Percentiles rank a stretch among this genome's conserved stretches.
Evolutionary conservation across 768 basidiomycete genomes (phyloP).

Genomic region (Rhodotorula babjevae): DNA sequence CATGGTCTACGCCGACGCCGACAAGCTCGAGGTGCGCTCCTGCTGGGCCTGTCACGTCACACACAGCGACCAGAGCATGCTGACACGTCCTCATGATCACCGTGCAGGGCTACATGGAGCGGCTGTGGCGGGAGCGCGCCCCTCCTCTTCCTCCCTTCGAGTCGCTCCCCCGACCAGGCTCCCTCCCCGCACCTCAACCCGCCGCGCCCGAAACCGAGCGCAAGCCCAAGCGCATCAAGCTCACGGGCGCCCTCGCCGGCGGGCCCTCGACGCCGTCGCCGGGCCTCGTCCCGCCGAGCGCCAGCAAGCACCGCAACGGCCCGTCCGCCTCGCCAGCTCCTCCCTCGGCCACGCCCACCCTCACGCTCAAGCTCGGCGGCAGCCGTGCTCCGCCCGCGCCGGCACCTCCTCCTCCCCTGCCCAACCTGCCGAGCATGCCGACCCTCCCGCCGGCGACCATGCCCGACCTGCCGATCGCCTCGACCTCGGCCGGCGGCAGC

Average conservation of each 20-base stretch:
- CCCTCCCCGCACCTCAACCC: background rate
- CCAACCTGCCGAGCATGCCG: background rate
- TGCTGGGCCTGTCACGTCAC: too few relatives aligned
- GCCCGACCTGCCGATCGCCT: background rate
- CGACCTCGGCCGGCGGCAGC: background rate
- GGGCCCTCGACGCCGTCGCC: background rate
- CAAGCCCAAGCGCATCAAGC: slow-evolving; percentile 33
- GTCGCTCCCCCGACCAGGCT: slow-evolving; percentile 26
- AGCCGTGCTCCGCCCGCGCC: background rate
- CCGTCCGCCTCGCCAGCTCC: background rate
- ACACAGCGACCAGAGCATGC: too few relatives aligned
- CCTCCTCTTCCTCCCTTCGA: slow-evolving; percentile 34
- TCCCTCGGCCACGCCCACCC: background rate
- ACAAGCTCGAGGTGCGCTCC: slow-evolving; percentile 32
- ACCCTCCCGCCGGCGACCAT: background rate
- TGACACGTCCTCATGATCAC: too few relatives aligned
- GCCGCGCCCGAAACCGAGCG: background rate
- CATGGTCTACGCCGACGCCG: slow-evolving; percentile 35
- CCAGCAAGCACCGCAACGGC: slow-evolving; percentile 14
- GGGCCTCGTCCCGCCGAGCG: background rate
- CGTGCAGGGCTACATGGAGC: slow-evolving; percentile 24
- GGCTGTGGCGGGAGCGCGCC: slow-evolving; percentile 21
- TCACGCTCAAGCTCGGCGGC: slow-evolving; percentile 31
- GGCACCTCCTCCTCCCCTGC: background rate
- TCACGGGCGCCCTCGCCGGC: slow-evolving; percentile 23